Evolutionary conservation across 2,329 filamentous ascomycete genomes (phyloP).

Genomic region (Microascus cirrosus): DNA sequence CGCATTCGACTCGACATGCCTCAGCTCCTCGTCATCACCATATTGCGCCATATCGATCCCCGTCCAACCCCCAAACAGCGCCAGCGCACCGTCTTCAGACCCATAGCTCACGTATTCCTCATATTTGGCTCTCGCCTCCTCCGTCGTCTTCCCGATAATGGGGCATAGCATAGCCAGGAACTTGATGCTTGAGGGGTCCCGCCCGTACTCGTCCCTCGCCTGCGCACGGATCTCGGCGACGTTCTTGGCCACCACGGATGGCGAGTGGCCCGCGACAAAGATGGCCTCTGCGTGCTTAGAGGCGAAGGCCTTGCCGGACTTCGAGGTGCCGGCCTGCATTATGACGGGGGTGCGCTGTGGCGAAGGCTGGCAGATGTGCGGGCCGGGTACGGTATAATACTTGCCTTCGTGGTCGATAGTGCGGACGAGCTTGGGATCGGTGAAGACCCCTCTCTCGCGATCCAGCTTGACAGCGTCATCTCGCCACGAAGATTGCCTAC

Average conservation of each 20-base stretch:
- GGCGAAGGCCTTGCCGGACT: conserved; percentile 47
- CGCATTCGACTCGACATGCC: conserved; percentile 49
- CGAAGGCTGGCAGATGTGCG: conserved; percentile 48
- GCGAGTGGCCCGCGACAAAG: conserved; percentile 48
- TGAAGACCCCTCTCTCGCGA: conserved; percentile 37
- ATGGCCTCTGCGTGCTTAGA: conserved; percentile 55
- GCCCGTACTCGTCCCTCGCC: conserved; percentile 35
- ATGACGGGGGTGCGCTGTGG: conserved; percentile 55
- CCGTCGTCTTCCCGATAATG: conserved; percentile 47
- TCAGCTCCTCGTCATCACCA: conserved; percentile 51
- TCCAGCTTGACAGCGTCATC: conserved; percentile 49
- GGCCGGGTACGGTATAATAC: conserved; percentile 46
- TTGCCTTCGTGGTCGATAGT: conserved; percentile 52
- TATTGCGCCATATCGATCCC: conserved; percentile 52
- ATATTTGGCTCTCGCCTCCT: conserved; percentile 41
- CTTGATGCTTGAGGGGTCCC: conserved; percentile 46
- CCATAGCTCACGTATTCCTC: conserved; percentile 42
- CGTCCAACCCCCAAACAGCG: conserved; percentile 57
- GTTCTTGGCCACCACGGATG: conserved; percentile 40
- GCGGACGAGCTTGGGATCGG: conserved; percentile 34
- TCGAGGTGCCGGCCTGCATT: conserved; percentile 53
- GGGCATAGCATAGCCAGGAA: conserved; percentile 48
- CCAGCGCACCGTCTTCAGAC: conserved; percentile 49
- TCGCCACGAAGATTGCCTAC: conserved; percentile 39
- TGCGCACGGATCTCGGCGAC: conserved; percentile 42